These are phyloP conservation scores for Penicillium roqueforti DNA, from an alignment of 495 filamentous ascomycete genomes.

Conservation along the genomic window DNA sequence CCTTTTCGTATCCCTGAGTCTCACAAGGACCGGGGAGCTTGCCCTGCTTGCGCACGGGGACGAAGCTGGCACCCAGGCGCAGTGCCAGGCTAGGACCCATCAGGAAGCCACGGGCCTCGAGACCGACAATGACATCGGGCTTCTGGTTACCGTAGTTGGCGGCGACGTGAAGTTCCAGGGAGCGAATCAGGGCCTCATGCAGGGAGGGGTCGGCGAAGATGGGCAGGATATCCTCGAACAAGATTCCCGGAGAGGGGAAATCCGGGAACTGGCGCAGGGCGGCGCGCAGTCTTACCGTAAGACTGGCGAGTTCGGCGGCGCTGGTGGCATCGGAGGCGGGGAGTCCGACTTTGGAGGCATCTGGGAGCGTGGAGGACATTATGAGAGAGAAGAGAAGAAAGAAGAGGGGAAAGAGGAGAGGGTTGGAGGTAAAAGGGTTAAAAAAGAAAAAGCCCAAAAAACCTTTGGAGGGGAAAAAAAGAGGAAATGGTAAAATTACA, in stretches of 20 bases:
- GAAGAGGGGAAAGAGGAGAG: conserved; percentile 23
- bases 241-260: conserved; percentile 90
- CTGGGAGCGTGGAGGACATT: conserved; percentile 54
- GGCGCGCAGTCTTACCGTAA: conserved; percentile 70
- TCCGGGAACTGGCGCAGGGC: conserved; percentile 77
- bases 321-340: conserved; percentile 57
- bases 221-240: conserved; percentile 98
- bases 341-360: conserved; percentile 50
- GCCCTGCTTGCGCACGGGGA: conserved; percentile 91
- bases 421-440: conserved; percentile 26
- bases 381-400: conserved; percentile 34
- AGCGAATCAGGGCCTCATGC: conserved; percentile 75
- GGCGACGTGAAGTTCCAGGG: conserved; percentile 78
- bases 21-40: conserved; percentile 89
- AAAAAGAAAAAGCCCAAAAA: conserved; percentile 24
- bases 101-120: conserved; percentile 93
- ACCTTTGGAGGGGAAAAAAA: conserved; percentile 25
- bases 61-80: conserved; percentile 81
- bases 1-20: conserved; percentile 83
- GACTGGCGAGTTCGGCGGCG: conserved; percentile 86
- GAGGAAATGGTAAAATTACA: conserved; percentile 18
- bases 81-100: conserved; percentile 90
- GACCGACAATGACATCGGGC: conserved; percentile 86
- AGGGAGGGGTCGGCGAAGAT: conserved; percentile 79
- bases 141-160: conserved; percentile 49